Evolutionary conservation across 1,284 basidiomycete genomes (phyloP), one percentile per base, ranked within the genome.

Genomic region (Fomitiporia mediterranea): DNA sequence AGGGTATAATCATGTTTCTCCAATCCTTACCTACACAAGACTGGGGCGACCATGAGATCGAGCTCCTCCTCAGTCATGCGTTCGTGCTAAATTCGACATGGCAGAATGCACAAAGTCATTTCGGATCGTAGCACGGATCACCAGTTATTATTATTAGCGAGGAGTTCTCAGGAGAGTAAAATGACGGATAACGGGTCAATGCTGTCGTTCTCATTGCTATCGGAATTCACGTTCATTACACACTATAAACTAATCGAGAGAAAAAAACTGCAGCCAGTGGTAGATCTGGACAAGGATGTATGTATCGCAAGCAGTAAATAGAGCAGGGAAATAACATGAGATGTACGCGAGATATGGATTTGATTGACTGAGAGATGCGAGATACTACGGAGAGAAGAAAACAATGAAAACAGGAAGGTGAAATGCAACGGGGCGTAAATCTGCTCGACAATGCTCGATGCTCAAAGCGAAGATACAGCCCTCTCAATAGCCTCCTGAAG

Each of bases 1-100:
- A 96, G 92, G 94, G 93, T 51, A 97, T 98, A 70, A 99, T 99
- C 71, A 98, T 99, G 89, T 99, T 98, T 74, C 78, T 99, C 2
- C 96, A 99, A 72, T 92, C 91, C 2, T 79, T 98, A 3, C 96
- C 97, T 7, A 99, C 96, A 1, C 91, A 96, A 66, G 81, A 82
- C 51, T 99, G 97, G 96, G 84, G 84, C 4, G 96, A 99, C 70
- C 88, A 94, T 66, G 94, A 99, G 68, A 89, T 98, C 44, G 94
- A 98, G 68, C 82, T 98, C 71, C 81, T 99, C 15, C 81, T 99
- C 43, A 93, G 91, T 65, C 93, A 98, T 71, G 96, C 97, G 6
- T 99, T 97, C 67, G 91, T 98, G 52, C 84, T 95, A 63, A 94
- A 90, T 67, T 91, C 87, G 21, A 89, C 91, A 65, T 96, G 93